These are phyloP conservation scores for Erodium maritimum DNA, from an alignment of 345 rosid genomes.

Conservation along the genomic window DNA sequence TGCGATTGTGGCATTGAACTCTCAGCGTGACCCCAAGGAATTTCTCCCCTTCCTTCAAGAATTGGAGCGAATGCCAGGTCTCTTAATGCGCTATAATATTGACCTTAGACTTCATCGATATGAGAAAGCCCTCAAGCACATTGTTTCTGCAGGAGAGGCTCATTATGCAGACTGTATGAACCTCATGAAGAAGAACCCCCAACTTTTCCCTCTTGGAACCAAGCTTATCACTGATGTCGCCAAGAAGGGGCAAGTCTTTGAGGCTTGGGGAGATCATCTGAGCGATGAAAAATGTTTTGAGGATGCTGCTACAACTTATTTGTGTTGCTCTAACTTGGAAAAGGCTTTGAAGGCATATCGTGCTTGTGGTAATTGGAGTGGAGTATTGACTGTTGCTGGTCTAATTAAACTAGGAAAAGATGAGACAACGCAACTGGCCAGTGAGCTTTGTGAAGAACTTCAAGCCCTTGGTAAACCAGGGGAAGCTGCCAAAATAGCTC, in stretches of 20 bases:
- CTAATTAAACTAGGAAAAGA: conserved; percentile 58
- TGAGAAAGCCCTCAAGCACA: conserved; percentile 82
- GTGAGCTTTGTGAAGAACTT: conserved; percentile 84
- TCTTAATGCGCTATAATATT: conserved; percentile 68
- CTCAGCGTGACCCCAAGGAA: conserved; percentile 94
- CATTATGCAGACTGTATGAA: conserved; percentile 55
- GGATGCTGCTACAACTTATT: conserved; percentile 76
- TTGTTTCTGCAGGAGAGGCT: conserved; percentile 70
- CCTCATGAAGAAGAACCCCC: conserved; percentile 70
- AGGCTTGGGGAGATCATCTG: conserved; percentile 93
- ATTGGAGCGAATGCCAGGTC: conserved; percentile 52
- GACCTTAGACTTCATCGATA: conserved; percentile 67
- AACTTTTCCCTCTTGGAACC: conserved; percentile 69
- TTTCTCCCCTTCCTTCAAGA: conserved; percentile 93
- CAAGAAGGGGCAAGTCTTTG: conserved; percentile 53
- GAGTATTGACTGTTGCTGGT: conserved; percentile 79
- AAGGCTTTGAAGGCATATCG: conserved; percentile 88
- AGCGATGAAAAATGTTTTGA: conserved; percentile 60
- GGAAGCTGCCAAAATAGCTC: conserved; percentile 89
- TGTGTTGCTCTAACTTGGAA: conserved; percentile 61
- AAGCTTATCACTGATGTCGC: conserved; percentile 51
- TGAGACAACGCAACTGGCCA: conserved; percentile 62
- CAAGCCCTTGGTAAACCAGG: conserved; percentile 89
- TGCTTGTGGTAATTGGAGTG: conserved; percentile 80
- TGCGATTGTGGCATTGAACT: conserved; percentile 94